A percentile compares a stretch with the other conserved stretches of the same genome.
Conservation (phyloP, 805 yeast species). For the Jamesozyma hellenica region DNA sequence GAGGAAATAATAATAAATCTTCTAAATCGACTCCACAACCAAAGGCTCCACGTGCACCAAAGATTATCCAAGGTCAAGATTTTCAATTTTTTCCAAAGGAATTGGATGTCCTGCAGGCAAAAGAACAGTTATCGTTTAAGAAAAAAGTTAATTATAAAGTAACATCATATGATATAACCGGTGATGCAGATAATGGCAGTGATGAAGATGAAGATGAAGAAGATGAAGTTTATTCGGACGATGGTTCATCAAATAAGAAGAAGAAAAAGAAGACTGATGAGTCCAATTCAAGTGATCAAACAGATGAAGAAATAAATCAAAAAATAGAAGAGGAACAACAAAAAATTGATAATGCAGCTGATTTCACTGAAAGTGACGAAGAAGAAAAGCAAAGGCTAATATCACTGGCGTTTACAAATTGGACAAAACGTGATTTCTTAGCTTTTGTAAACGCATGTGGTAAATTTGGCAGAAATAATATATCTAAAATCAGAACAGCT, state of each 20-base stretch:
- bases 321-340: constrained; percentile 38
- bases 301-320: constrained; percentile 9
- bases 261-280: constrained; percentile 5
- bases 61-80: constrained; percentile 52
- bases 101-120: constrained; percentile 42
- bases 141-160: constrained; percentile 50
- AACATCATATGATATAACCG: constrained; percentile 51
- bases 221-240: constrained; percentile 29
- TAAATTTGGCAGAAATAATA: constrained; percentile 49
- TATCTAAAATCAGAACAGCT: constrained; percentile 40
- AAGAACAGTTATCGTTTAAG: constrained; percentile 57
- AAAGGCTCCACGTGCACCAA: constrained; percentile 49
- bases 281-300: constrained; percentile 38
- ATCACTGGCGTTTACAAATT: constrained; percentile 49
- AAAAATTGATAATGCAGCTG: constrained; percentile 43
- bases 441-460: constrained; percentile 62
- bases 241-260: constrained; percentile 30
- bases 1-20: constrained; percentile 18
- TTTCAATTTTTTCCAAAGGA: constrained; percentile 62
- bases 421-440: constrained; percentile 71
- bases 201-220: constrained; percentile 24
- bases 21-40: constrained; percentile 34
- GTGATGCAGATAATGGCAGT: constrained; percentile 40
- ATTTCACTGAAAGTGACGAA: constrained; percentile 55
- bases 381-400: constrained; percentile 42